Evolutionary conservation across 2,329 filamentous ascomycete genomes (phyloP).

Genomic region (Plenodomus lindquistii): DNA sequence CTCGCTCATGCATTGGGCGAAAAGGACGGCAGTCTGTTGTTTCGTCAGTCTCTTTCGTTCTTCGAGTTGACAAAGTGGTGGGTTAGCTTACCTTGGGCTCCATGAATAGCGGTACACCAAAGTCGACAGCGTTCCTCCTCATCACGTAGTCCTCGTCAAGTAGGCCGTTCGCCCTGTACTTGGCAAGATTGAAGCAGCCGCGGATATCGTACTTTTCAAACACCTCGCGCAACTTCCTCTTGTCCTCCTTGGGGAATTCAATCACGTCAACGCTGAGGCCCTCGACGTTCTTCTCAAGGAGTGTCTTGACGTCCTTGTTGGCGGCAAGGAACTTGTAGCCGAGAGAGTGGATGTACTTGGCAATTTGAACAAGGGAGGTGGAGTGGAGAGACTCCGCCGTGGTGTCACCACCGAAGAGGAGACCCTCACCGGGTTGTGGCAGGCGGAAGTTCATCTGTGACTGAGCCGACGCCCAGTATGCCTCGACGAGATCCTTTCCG

Average conservation of each 20-base stretch:
- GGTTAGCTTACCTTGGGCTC: constrained; percentile 79
- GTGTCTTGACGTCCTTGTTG: constrained; percentile 76
- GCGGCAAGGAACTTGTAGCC: constrained; percentile 95
- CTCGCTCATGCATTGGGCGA: constrained; percentile 95
- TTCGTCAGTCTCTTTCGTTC: constrained; percentile 19
- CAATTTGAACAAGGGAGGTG: constrained; percentile 73
- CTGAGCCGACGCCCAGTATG: constrained; percentile 96
- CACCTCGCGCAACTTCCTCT: constrained; percentile 89
- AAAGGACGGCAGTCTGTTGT: constrained; percentile 84
- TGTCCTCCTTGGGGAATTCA: constrained; percentile 95
- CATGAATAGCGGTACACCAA: constrained; percentile 97
- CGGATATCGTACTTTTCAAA: constrained; percentile 97
- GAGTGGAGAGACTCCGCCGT: constrained; percentile 51
- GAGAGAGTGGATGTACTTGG: constrained; percentile 84
- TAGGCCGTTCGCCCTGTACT: constrained; percentile 78
- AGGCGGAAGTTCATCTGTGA: constrained; percentile 99
- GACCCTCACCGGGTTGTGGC: constrained; percentile 90
- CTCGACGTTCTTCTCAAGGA: constrained; percentile 74
- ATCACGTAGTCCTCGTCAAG: constrained; percentile 97
- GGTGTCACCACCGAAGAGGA: constrained; percentile 88
- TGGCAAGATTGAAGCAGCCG: constrained; percentile 93
- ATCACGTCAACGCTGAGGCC: constrained; percentile 81
- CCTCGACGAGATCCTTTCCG: constrained; percentile 91
- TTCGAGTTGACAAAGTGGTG: background rate
- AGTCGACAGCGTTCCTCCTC: constrained; percentile 97